Percentiles rank a stretch among this genome's conserved stretches.
Conservation (phyloP, 2,329 filamentous ascomycete species). For the Huntiella decipiens region DNA sequence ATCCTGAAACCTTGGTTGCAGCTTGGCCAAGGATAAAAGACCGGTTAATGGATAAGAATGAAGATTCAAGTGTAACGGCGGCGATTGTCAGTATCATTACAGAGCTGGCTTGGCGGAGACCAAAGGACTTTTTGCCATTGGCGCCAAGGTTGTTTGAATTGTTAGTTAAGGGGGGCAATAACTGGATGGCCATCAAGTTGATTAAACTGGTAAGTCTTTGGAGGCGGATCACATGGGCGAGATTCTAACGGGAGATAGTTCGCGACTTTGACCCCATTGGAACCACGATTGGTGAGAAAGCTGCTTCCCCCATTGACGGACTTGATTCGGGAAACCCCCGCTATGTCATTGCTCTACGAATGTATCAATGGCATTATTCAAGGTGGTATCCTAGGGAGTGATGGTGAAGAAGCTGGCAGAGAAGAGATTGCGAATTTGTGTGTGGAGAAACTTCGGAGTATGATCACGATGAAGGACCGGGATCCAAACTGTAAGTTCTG, state of each 20-base stretch:
- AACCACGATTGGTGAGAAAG: conserved; percentile 81
- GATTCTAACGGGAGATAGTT: conserved; percentile 40
- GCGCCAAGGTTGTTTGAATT: conserved; percentile 85
- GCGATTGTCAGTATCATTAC: conserved; percentile 95
- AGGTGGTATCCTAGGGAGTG: conserved; percentile 74
- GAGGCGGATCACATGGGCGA: neutral
- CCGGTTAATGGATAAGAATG: conserved; percentile 68
- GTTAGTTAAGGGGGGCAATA: conserved; percentile 79
- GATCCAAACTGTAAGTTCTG: conserved; percentile 66
- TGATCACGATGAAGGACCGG: conserved; percentile 70
- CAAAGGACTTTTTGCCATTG: conserved; percentile 80
- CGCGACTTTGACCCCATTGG: conserved; percentile 78
- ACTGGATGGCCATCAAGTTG: conserved; percentile 99
- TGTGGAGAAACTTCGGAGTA: conserved; percentile 78
- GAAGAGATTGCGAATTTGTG: conserved; percentile 87
- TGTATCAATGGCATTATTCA: conserved; percentile 98
- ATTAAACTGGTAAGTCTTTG: conserved; percentile 65
- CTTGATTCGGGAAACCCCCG: conserved; percentile 82
- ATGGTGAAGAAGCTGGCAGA: conserved; percentile 59
- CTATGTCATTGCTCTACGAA: conserved; percentile 96
- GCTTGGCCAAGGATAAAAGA: conserved; percentile 98
- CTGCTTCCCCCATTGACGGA: conserved; percentile 76
- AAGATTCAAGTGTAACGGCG: conserved; percentile 84
- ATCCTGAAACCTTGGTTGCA: conserved; percentile 76
- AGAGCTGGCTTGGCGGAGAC: conserved; percentile 83